Percentiles rank a stretch among this genome's conserved stretches.
Evolutionary conservation across 768 basidiomycete genomes (phyloP).

Genomic region (Mycena vitilis): DNA sequence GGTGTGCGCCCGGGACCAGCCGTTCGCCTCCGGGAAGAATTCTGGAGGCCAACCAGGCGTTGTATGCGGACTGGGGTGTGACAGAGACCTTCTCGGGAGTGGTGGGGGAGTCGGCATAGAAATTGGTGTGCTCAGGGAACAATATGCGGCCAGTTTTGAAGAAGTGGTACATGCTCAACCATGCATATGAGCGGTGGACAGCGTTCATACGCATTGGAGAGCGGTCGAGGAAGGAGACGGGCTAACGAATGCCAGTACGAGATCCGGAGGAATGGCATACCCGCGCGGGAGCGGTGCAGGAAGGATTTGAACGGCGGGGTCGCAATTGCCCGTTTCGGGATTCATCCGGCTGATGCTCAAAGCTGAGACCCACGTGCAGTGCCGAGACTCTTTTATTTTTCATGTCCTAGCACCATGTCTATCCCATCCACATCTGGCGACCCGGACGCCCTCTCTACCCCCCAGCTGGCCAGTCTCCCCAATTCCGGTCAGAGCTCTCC

Average conservation of each 20-base stretch:
- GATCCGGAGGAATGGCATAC: conserved; percentile 59
- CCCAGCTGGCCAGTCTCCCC: conserved; percentile 42
- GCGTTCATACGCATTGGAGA: conserved; percentile 19
- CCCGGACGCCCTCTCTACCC: conserved; percentile 72
- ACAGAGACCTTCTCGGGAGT: conserved; percentile 37
- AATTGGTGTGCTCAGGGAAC: conserved; percentile 47
- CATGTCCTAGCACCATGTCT: conserved; percentile 4
- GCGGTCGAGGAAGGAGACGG: conserved; percentile 35
- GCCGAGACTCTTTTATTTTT: neutral
- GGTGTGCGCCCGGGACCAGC: conserved; percentile 76
- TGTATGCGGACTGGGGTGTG: conserved; percentile 52
- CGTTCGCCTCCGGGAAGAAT: conserved; percentile 55
- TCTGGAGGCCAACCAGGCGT: conserved; percentile 72
- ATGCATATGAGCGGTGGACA: conserved; percentile 15
- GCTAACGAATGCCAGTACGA: conserved; percentile 58
- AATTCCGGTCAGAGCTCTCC: conserved; percentile 55
- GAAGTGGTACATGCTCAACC: conserved; percentile 53
- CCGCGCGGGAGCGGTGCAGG: conserved; percentile 58
- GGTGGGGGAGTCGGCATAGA: conserved; percentile 45
- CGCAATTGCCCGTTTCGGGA: no score
- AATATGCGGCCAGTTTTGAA: conserved; percentile 49
- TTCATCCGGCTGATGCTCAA: no score
- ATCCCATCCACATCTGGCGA: conserved; percentile 7
- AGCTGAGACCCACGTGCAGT: no score
- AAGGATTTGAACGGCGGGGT: no score